These are phyloP conservation scores for Barnettozyma wickerhamii DNA, from an alignment of 805 yeast genomes.

Conservation along the genomic window DNA sequence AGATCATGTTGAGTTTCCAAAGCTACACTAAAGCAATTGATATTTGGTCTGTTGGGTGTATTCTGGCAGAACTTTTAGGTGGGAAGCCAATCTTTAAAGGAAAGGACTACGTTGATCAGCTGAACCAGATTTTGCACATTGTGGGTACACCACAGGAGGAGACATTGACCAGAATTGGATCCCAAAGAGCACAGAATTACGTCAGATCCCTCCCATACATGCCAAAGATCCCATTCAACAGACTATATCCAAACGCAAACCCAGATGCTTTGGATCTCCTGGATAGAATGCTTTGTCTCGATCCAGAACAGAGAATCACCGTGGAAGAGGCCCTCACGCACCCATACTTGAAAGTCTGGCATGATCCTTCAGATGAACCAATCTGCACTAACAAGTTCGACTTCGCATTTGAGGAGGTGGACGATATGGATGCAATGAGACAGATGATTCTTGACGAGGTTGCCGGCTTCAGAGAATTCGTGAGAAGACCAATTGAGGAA, in stretches of 20 bases:
- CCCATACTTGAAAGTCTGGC: slow-evolving; percentile 87
- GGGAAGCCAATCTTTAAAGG: slow-evolving; percentile 93
- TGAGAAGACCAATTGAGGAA: slow-evolving; percentile 67
- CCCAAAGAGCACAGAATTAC: slow-evolving; percentile 86
- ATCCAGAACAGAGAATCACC: slow-evolving; percentile 78
- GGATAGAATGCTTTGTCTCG: slow-evolving; percentile 76
- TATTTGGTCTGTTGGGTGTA: slow-evolving; percentile 97
- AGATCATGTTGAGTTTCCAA: slow-evolving; percentile 91
- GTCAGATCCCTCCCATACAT: slow-evolving; percentile 81
- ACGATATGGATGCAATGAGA: slow-evolving; percentile 72
- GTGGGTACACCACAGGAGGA: slow-evolving; percentile 89
- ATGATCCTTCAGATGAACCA: slow-evolving; percentile 90
- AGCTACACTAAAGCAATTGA: slow-evolving; percentile 96
- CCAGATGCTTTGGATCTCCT: slow-evolving; percentile 82
- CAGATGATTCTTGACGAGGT: slow-evolving; percentile 81
- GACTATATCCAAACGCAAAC: slow-evolving; percentile 78
- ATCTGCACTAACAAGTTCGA: slow-evolving; percentile 78
- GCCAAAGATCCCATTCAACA: slow-evolving; percentile 69
- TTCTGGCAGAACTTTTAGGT: slow-evolving; percentile 87
- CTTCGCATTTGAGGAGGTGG: slow-evolving; percentile 75
- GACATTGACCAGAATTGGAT: slow-evolving; percentile 66
- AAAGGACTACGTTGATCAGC: slow-evolving; percentile 92
- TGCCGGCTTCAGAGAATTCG: slow-evolving; percentile 69
- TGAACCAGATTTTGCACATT: slow-evolving; percentile 79
- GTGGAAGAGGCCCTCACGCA: slow-evolving; percentile 87